Evolutionary conservation across 768 basidiomycete genomes (phyloP).

Genomic region (Leucocoprinus leucothites): DNA sequence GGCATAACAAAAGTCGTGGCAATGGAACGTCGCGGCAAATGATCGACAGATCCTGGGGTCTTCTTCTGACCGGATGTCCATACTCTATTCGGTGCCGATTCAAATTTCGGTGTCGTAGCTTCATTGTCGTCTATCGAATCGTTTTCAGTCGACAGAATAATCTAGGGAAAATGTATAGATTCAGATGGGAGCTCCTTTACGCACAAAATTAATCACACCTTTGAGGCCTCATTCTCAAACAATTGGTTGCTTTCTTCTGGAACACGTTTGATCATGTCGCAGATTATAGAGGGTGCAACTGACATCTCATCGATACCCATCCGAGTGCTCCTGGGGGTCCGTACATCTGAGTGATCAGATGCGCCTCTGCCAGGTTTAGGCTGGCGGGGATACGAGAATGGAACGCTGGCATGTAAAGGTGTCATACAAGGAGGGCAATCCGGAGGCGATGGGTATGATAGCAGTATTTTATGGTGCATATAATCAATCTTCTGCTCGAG

Average conservation of each 20-base stretch:
- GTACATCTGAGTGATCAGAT: background rate
- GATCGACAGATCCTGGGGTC: background rate
- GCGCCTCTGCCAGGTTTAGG: no score
- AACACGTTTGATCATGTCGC: background rate
- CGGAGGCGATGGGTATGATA: background rate
- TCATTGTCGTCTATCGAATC: background rate
- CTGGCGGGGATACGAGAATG: no score
- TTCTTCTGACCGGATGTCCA: conserved; percentile 13
- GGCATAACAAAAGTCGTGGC: conserved; percentile 1
- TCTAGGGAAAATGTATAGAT: background rate
- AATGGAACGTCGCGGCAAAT: background rate
- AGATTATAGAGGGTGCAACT: background rate
- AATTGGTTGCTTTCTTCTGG: background rate
- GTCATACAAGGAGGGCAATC: no score
- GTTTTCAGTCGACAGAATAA: conserved; percentile 2
- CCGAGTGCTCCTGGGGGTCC: background rate
- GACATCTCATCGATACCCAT: background rate
- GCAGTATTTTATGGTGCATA: background rate
- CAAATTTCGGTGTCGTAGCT: background rate
- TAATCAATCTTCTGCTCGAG: background rate
- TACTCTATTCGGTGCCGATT: conserved; percentile 4
- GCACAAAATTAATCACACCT: background rate
- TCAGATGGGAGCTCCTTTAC: background rate
- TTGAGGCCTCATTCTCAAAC: conserved; percentile 2
- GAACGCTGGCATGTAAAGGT: no score